Percentiles rank a stretch among this genome's conserved stretches.
These are phyloP conservation scores for Auriscalpium vulgare DNA, from an alignment of 768 basidiomycete species.

Conservation along the genomic window DNA sequence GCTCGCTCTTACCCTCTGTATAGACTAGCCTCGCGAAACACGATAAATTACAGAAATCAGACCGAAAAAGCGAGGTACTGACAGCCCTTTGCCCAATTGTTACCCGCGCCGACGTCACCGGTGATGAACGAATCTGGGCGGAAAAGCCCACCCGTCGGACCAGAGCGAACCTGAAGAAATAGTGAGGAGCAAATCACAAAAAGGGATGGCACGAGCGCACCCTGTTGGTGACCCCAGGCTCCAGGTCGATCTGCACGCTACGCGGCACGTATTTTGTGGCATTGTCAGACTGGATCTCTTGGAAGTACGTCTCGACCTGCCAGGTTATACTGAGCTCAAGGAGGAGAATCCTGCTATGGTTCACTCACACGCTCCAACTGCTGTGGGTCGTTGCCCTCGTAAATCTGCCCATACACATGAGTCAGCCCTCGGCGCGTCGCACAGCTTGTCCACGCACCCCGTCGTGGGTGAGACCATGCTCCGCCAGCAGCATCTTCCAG, in stretches of 20 bases:
- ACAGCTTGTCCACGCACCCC: constrained; percentile 41
- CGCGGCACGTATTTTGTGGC: constrained; percentile 79
- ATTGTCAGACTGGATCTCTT: constrained; percentile 45
- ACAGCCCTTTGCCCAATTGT: constrained; percentile 97
- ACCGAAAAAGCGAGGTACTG: constrained; percentile 25
- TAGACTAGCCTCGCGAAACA: constrained; percentile 47
- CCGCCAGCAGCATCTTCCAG: constrained; percentile 81
- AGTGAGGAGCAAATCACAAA: constrained; percentile 3
- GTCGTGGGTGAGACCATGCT: constrained; percentile 71
- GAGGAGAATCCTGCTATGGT: background rate
- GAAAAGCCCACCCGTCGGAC: constrained; percentile 68
- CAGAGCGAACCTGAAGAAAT: constrained; percentile 49
- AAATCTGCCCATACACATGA: constrained; percentile 35
- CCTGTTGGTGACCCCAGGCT: constrained; percentile 76
- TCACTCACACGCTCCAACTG: constrained; percentile 62
- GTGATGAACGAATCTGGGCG: constrained; percentile 81
- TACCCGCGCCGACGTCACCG: constrained; percentile 62
- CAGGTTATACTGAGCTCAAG: background rate
- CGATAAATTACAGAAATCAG: background rate
- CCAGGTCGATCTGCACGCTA: constrained; percentile 85
- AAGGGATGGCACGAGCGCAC: constrained; percentile 32
- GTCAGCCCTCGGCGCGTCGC: background rate
- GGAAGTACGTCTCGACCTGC: constrained; percentile 79
- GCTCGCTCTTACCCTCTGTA: constrained; percentile 61
- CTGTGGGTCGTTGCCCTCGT: constrained; percentile 64